Base-by-base conservation (phyloP, 148 eudicot species). In the Camellia japonica region DNA sequence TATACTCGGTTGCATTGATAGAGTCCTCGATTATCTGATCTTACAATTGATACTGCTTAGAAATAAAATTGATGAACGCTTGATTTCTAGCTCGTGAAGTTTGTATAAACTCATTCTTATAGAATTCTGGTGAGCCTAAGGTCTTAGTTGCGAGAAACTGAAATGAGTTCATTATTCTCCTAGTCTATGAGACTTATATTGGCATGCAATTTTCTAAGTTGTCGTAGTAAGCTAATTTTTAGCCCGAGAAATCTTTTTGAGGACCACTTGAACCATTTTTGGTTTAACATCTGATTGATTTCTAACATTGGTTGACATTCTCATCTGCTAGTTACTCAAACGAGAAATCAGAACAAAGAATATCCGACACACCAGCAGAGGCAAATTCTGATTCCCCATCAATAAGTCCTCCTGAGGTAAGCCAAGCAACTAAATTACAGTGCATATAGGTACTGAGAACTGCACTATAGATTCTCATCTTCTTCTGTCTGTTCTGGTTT, bases 301-400 rank as follows among this genome's bases (percentile, higher is more conserved):
- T 65, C 77, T 86, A 15, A 84, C 80, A 30, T 62, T 30, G 23
- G 49, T 52, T 12, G 55, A 10, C 4, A 65, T 73, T 60, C 79
- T 42, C 79, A 8, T 83, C 70, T 75, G 60, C n/a, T 78, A 95
- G 98, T 79, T 91, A 84, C 74, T 93, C 98, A 65, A 95, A 95
- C 63, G 96, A 93, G 89, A 95, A 91, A 87, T 93, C 98, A 11
- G 98, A 95, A 88, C 94, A 94, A 76, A 89, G 97, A 85, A 88
- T 87, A 80, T 78, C 89, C 12, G 94, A 93, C 41, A 78, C 82
- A 10, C 79, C 90, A 38, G 75, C 85, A 23, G 98, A 90, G 80
- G 83, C 76, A 61, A 75, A 79, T 66, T 80, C 82, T 38, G 56
- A 23, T 74, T 65, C 81, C 49, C 76, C 88, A 59, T 71, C 89